A percentile compares a stretch with the other conserved stretches of the same genome.
Evolutionary conservation across 768 basidiomycete genomes (phyloP).

Genomic region (Rubroboletus pulcherrimus): DNA sequence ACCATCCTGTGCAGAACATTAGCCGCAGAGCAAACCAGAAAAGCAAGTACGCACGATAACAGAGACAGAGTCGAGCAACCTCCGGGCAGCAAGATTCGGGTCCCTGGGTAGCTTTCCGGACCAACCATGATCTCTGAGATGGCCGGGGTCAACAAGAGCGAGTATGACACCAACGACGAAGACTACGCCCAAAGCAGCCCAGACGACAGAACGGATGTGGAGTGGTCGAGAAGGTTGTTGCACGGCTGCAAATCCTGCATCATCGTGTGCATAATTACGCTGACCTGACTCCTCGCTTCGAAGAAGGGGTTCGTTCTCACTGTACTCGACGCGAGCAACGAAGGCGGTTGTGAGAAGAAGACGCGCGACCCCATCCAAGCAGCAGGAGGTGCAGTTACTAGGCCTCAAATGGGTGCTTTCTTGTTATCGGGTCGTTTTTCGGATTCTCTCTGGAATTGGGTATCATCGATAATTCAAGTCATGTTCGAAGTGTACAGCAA

Average conservation of each 20-base stretch:
- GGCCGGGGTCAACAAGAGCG: constrained; percentile 44
- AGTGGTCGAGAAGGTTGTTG: constrained; percentile 22
- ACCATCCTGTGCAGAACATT: constrained; percentile 46
- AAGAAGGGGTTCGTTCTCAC: constrained; percentile 29
- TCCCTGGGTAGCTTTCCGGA: constrained; percentile 53
- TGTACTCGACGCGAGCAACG: constrained; percentile 7
- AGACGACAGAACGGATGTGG: constrained; percentile 40
- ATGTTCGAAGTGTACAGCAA: too few relatives aligned
- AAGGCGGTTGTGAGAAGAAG: constrained; percentile 2
- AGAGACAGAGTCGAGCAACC: constrained; percentile 58
- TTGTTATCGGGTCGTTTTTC: too few relatives aligned
- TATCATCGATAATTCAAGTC: too few relatives aligned
- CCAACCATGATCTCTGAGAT: constrained; percentile 34
- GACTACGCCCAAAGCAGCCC: constrained; percentile 43
- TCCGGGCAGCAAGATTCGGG: constrained; percentile 53
- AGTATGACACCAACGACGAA: constrained; percentile 45
- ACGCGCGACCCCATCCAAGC: constrained; percentile 2
- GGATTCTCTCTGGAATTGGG: too few relatives aligned
- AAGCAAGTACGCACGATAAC: constrained; percentile 54
- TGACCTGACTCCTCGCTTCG: constrained; percentile 19
- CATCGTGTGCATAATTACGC: constrained; percentile 17
- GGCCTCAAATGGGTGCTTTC: background rate
- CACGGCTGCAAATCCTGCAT: constrained; percentile 12
- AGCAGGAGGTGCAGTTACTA: background rate
- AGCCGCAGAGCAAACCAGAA: background rate